These are phyloP conservation scores for Ophiocordyceps camponoti-leonardi DNA, from an alignment of 2,329 filamentous ascomycete species.

Conservation along the genomic window DNA sequence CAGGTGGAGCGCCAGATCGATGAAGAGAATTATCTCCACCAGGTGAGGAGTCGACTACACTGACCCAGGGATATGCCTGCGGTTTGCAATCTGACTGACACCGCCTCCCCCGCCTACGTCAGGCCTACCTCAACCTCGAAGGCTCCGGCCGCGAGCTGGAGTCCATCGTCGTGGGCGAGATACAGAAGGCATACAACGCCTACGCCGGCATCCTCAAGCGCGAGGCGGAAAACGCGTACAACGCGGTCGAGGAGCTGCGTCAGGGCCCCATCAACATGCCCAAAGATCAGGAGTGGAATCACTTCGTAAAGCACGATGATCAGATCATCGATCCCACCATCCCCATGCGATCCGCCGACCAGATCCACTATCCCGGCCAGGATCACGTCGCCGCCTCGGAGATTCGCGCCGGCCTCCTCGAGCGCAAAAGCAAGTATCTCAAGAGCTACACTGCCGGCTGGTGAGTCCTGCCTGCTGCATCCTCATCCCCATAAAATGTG, in stretches of 20 bases:
- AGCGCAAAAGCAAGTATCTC: conserved; percentile 96
- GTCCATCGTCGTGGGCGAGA: conserved; percentile 89
- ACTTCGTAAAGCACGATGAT: conserved; percentile 64
- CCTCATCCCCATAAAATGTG: too few relatives aligned
- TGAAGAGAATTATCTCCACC: conserved; percentile 92
- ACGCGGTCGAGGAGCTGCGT: conserved; percentile 64
- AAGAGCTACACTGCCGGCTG: conserved; percentile 95
- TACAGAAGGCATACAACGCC: conserved; percentile 94
- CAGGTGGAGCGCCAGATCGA: conserved; percentile 87
- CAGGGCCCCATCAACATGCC: conserved; percentile 81
- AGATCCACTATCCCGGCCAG: conserved; percentile 82
- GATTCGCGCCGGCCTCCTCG: conserved; percentile 76
- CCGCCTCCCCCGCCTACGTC: not conserved
- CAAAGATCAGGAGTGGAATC: conserved; percentile 80
- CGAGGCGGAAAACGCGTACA: conserved; percentile 69
- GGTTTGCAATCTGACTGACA: not conserved
- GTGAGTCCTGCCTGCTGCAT: conserved; percentile 38
- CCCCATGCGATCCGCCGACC: conserved; percentile 59
- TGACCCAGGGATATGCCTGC: not conserved
- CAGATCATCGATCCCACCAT: conserved; percentile 77
- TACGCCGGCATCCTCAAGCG: conserved; percentile 83
- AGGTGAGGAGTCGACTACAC: conserved; percentile 33
- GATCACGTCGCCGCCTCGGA: conserved; percentile 69
- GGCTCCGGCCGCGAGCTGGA: conserved; percentile 88
- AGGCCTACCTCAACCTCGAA: conserved; percentile 92